phyloP scores from a whole-genome alignment of 768 basidiomycete species.

The Hygrocybe coccinea region DNA sequence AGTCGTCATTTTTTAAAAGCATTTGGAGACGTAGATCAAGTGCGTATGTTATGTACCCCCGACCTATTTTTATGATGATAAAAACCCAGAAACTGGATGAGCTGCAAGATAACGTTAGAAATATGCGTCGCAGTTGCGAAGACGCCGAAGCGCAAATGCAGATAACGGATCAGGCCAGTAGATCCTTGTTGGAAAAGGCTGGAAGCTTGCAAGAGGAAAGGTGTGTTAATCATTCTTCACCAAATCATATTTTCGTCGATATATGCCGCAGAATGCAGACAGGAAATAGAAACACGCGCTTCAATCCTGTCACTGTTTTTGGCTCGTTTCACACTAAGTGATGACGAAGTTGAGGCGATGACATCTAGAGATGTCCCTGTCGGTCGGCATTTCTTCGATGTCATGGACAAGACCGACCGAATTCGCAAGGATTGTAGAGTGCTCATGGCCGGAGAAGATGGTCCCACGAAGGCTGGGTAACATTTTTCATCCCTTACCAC shows the following conservation, averaged over 20 bases:
- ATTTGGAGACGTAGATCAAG: slow-evolving; percentile 86
- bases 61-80: slow-evolving; percentile 28
- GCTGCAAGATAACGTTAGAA: slow-evolving; percentile 67
- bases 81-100: slow-evolving; percentile 88
- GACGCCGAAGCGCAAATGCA: slow-evolving; percentile 75
- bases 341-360: slow-evolving; percentile 67
- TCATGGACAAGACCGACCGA: slow-evolving; percentile 79
- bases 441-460: slow-evolving; percentile 80
- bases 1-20: slow-evolving; percentile 79
- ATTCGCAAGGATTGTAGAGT: slow-evolving; percentile 84
- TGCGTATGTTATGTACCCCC: slow-evolving; percentile 38
- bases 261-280: slow-evolving; percentile 36
- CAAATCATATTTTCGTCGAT: neutral
- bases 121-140: slow-evolving; percentile 80
- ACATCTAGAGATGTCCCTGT: slow-evolving; percentile 76
- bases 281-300: slow-evolving; percentile 64
- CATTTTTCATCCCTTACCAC: neutral
- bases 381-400: slow-evolving; percentile 68
- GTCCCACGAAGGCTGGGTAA: slow-evolving; percentile 74
- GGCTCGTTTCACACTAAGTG: slow-evolving; percentile 74
- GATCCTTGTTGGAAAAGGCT: slow-evolving; percentile 75
- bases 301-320: slow-evolving; percentile 79
- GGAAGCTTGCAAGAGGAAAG: slow-evolving; percentile 69
- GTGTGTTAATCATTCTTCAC: slow-evolving; percentile 40
- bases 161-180: slow-evolving; percentile 72